A percentile compares a stretch with the other conserved stretches of the same genome.
These are phyloP conservation scores for Trichoderma sp. DNA, from an alignment of 2,329 filamentous ascomycete species.

Conservation along the genomic window DNA sequence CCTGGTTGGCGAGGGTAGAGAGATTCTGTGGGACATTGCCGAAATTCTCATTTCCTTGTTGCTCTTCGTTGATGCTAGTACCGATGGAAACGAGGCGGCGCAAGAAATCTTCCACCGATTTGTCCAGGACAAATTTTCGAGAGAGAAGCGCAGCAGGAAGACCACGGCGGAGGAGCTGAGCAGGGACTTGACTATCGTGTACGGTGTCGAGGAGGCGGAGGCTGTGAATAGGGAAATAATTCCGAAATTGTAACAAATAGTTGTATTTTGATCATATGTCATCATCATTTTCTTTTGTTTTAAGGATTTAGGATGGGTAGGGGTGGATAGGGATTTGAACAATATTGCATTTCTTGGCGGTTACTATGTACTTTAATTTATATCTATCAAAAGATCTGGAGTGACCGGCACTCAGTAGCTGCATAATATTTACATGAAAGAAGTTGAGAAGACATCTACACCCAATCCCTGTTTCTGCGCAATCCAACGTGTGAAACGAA, in stretches of 20 bases:
- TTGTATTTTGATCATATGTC: background rate
- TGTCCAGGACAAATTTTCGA: slow-evolving; percentile 30
- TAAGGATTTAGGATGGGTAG: background rate
- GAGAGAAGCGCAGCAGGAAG: slow-evolving; percentile 22
- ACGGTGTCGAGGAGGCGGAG: slow-evolving; percentile 27
- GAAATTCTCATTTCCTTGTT: slow-evolving; percentile 45
- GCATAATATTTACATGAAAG: slow-evolving; percentile 4
- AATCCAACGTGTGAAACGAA: background rate
- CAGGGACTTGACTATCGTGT: slow-evolving; percentile 37
- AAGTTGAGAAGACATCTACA: background rate
- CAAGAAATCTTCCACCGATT: slow-evolving; percentile 42
- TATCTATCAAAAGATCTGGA: background rate
- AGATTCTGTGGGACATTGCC: slow-evolving; percentile 42
- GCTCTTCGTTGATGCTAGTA: slow-evolving; percentile 40
- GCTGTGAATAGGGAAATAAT: slow-evolving; percentile 22
- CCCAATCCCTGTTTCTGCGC: background rate
- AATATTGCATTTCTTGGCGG: background rate
- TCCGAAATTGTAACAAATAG: slow-evolving; percentile 10
- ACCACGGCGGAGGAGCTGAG: slow-evolving; percentile 29
- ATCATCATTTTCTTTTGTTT: background rate
- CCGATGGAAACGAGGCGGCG: slow-evolving; percentile 36
- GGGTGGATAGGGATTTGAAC: background rate
- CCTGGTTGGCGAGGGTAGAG: slow-evolving; percentile 46
- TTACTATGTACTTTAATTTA: background rate
- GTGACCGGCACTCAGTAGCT: background rate